phyloP scores from a whole-genome alignment of 345 rosid genomes.

The Cardamine chenopodiifolia region DNA sequence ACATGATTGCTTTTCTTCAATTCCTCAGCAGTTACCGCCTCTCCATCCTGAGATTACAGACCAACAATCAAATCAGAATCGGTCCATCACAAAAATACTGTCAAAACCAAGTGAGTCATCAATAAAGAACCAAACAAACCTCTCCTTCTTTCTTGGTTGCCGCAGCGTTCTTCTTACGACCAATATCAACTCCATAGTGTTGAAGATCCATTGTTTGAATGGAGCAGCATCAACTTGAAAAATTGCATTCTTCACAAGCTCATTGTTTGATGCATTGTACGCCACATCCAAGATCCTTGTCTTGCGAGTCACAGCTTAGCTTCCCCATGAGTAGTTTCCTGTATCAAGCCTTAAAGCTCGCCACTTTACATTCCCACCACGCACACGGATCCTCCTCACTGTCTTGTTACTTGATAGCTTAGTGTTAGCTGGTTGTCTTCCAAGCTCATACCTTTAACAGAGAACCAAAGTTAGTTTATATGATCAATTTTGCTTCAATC shows the following conservation, averaged over 20 bases:
- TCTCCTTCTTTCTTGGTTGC: slow-evolving; percentile 18
- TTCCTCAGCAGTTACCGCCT: not conserved
- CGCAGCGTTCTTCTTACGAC: slow-evolving; percentile 12
- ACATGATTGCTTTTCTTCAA: slow-evolving; percentile 14
- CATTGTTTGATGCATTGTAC: slow-evolving; percentile 29
- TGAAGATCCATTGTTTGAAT: slow-evolving; percentile 16
- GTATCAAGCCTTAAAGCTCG: slow-evolving; percentile 26
- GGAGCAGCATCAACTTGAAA: slow-evolving; percentile 27
- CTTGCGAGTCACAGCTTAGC: slow-evolving; percentile 3
- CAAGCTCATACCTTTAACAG: slow-evolving; percentile 20
- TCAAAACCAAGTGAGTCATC: not conserved
- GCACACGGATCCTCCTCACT: slow-evolving; percentile 25
- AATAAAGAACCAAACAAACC: not conserved
- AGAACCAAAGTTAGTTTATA: not conserved
- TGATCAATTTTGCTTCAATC: not conserved
- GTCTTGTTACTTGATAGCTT: slow-evolving; percentile 32
- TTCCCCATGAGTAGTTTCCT: slow-evolving; percentile 14
- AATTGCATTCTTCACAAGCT: slow-evolving; percentile 15
- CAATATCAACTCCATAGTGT: slow-evolving; percentile 18
- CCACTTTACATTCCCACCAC: slow-evolving; percentile 31
- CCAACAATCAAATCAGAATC: not conserved
- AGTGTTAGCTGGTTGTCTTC: slow-evolving; percentile 30
- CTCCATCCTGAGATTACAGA: not conserved
- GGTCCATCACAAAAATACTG: not conserved
- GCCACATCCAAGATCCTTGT: slow-evolving; percentile 3